A percentile compares a stretch with the other conserved stretches of the same genome.
Evolutionary conservation across 306 rosid species (phyloP).

Genomic region (Herpetospermum pedunculosum): DNA sequence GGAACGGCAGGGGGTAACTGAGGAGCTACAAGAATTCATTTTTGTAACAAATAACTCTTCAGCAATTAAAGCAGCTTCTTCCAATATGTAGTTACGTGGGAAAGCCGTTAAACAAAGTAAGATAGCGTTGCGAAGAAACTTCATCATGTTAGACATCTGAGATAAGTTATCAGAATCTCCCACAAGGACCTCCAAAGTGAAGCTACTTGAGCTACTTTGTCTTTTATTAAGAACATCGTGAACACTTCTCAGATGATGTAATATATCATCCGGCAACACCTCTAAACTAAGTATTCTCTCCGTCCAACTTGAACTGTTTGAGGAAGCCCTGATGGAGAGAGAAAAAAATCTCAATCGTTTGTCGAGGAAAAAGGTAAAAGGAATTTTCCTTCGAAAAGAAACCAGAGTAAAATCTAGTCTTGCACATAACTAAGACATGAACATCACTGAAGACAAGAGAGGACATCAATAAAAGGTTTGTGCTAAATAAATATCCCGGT

Average conservation of each 20-base stretch:
- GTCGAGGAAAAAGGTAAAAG: background rate
- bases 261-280: conserved; percentile 50
- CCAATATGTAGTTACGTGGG: conserved; percentile 67
- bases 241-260: conserved; percentile 42
- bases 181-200: conserved; percentile 50
- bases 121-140: conserved; percentile 59
- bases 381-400: background rate
- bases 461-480: background rate
- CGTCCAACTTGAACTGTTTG: conserved; percentile 62
- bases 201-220: conserved; percentile 25
- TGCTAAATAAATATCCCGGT: background rate
- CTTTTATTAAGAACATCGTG: conserved; percentile 32
- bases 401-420: background rate
- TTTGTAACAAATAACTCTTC: conserved; percentile 62
- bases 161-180: conserved; percentile 22
- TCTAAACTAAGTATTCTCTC: conserved; percentile 58
- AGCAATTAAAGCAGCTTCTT: conserved; percentile 75
- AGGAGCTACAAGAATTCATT: conserved; percentile 34
- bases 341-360: background rate
- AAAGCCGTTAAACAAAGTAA: conserved; percentile 67
- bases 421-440: background rate
- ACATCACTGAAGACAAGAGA: background rate
- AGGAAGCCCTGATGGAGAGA: conserved; percentile 39
- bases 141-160: conserved; percentile 52
- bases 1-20: conserved; percentile 70